Base-by-base conservation (phyloP, 208 protist genomes). In the Leishmania lainsoni region DNA sequence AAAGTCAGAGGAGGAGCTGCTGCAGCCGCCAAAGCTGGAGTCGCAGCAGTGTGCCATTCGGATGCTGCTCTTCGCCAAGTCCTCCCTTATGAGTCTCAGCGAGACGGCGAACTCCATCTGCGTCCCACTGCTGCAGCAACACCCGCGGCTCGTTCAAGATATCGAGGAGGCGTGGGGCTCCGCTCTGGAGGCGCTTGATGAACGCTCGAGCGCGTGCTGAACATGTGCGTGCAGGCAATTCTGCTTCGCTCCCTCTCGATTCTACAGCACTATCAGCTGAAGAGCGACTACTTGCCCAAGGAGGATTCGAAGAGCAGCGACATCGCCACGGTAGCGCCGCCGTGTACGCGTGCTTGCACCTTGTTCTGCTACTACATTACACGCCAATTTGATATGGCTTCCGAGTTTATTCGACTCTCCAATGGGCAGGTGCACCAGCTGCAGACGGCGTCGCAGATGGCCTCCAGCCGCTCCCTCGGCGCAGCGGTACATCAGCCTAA, bases 341-440 rank as follows among this genome's bases (percentile, higher is more conserved):
- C 92, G 3, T 97, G 92, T 83, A 95, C 94, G n/a, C 88, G 92
- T 3, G 94, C 94, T 26, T 97, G 94, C 83, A 94, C 91, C 8
- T 86, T 97, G 26, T 97, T 97, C 77, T 97, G 94, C 83, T 91
- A 96, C 70, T 97, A 97, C 80, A 78, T 97, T 48, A 95, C 91
- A 52, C 88, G 90, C 4, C 92, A 97, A 85, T 90, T 96, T 75
- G 89, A 92, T 45, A 90, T 93, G 83, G 86, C 89, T 32, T 92
- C 92, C 80, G 92, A 95, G 87, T 96, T 97, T 75, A 94, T 97
- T 85, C 91, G 88, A 22, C 78, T 95, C 1, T 96, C 94, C 1
- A 93, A 94, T 73, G 91, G 89, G 16, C 89, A 93, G 85, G 56
- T 89, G 45, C 75, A 86, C 63, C 87, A 85, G 79, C 79, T 81